Evolutionary conservation across 305 asterid genomes (phyloP), one percentile per base, ranked within the genome.

Genomic region (Rubia balearica): DNA sequence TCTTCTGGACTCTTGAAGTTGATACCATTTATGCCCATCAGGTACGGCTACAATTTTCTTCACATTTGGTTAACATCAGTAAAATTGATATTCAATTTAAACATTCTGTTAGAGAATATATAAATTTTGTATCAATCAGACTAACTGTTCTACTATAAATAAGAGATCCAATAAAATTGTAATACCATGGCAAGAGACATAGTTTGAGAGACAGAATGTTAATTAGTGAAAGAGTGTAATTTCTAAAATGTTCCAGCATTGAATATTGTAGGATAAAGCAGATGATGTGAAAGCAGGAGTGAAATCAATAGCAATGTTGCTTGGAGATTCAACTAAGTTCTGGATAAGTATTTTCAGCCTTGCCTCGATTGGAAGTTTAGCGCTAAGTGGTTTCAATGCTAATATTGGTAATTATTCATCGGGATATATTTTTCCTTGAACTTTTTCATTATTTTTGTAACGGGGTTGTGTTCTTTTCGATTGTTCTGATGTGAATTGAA

Each of bases 11-110:
- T 57, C 85, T 90, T 49, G 88, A 80, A n/a, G 87, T 85, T 65
- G 95, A 90, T 61, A 90, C 96, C 64, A 90, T 90, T 61, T 90
- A 87, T 70, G 92, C 95, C 13, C 96, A 88, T 86, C 96, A 90
- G 96, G 96, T 86, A 68, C 4, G 3, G 3, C 4, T 33, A 33
- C 5, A 33, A 33, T 33, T 33, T 33, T 33, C 3, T 33, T 33
- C 38, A 33, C 3, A 30, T 30, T 30, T n/a, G n/a, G n/a, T n/a
- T n/a, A n/a, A n/a, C n/a, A n/a, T n/a, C n/a, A n/a, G n/a, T n/a
- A n/a, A n/a, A n/a, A n/a, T n/a, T n/a, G n/a, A n/a, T n/a, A n/a
- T n/a, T n/a, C n/a, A n/a, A n/a, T n/a, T n/a, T n/a, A n/a, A n/a
- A n/a, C n/a, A n/a, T n/a, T n/a, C n/a, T n/a, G n/a, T n/a, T n/a